These are phyloP conservation scores for Talaromyces ruber DNA, from an alignment of 495 filamentous ascomycete species.

Conservation along the genomic window DNA sequence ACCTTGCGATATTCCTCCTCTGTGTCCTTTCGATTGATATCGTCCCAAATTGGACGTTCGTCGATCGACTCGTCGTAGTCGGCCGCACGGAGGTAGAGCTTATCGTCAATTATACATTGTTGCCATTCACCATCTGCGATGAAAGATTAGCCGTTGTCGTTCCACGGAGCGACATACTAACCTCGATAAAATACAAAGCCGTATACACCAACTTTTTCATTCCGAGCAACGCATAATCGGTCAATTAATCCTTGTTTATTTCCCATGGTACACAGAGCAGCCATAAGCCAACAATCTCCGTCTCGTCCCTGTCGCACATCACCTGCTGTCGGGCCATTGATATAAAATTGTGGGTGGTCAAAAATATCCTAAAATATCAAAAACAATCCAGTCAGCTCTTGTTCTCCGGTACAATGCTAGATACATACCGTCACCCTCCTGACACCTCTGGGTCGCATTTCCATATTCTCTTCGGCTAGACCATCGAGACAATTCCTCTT, in stretches of 20 bases:
- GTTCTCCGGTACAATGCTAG: not conserved
- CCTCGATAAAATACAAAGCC: constrained; percentile 88
- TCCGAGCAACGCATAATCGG: constrained; percentile 69
- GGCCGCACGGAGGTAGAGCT: constrained; percentile 71
- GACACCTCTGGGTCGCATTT: constrained; percentile 48
- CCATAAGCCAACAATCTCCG: constrained; percentile 91
- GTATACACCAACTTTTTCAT: constrained; percentile 81
- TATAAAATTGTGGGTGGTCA: constrained; percentile 74
- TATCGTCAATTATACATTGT: constrained; percentile 80
- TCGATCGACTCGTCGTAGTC: constrained; percentile 69
- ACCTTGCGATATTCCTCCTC: constrained; percentile 71
- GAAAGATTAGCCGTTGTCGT: not conserved
- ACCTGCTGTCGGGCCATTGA: constrained; percentile 74
- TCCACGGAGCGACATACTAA: constrained; percentile 18
- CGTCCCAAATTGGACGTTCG: constrained; percentile 63
- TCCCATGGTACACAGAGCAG: constrained; percentile 73
- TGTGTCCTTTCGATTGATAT: constrained; percentile 58
- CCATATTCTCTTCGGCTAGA: constrained; percentile 34
- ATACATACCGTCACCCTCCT: constrained; percentile 51
- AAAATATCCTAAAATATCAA: constrained; percentile 60
- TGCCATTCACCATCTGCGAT: constrained; percentile 82
- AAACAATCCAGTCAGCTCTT: constrained; percentile 2
- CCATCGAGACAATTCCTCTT: constrained; percentile 55
- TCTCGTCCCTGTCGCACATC: constrained; percentile 72
- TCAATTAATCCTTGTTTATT: constrained; percentile 75